Base-by-base conservation (phyloP, 768 basidiomycete species). In the Tulasnella sp. region DNA sequence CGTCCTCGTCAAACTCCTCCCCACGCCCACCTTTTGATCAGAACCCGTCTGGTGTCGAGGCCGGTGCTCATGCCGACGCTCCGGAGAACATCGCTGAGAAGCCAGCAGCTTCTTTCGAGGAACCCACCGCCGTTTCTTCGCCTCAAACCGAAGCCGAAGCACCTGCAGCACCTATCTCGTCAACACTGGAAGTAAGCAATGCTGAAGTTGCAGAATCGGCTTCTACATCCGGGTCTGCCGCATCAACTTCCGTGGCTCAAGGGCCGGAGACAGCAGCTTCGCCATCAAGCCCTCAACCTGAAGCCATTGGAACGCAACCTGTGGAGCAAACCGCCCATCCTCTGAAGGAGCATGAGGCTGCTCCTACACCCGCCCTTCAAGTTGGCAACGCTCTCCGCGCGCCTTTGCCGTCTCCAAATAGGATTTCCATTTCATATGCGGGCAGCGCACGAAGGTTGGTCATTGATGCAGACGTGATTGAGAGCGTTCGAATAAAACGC, bases 361-460 rank as follows among this genome's bases (percentile, higher is more conserved):
- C 73, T 40, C 31, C n/a, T n/a, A 16, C 38, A 18, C 38, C 73
- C 9, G 82, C 71, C 3, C 83, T 18, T 40, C 73, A 46, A 40
- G 21, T 2, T 14, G 16, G 83, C 82, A 39, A 83, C 39, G 38
- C 39, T 40, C 27, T n/a, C 31, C 44, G 39, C 44, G 39, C n/a
- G 31, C 68, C 62, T 21, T 24, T 71, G 38, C 78, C 81, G 7
- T 75, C 78, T 16, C 74, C 80, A n/a, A 85, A 88, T 78, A 83
- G 88, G 27, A 82, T 99, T n/a, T 98, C 97, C 10, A 96, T 99
- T 84, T 93, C 97, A 0, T 99, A 98, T 85, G 95, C 96, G 78
- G 92, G 92, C 68, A 96, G 95, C 74, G 92, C 92, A 80, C 88
- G 94, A 74, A 89, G 98, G 56, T 87, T 99, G 74, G 92, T 98